These are phyloP conservation scores for Friedmanniomyces simplex DNA, from an alignment of 495 filamentous ascomycete genomes.

Conservation along the genomic window DNA sequence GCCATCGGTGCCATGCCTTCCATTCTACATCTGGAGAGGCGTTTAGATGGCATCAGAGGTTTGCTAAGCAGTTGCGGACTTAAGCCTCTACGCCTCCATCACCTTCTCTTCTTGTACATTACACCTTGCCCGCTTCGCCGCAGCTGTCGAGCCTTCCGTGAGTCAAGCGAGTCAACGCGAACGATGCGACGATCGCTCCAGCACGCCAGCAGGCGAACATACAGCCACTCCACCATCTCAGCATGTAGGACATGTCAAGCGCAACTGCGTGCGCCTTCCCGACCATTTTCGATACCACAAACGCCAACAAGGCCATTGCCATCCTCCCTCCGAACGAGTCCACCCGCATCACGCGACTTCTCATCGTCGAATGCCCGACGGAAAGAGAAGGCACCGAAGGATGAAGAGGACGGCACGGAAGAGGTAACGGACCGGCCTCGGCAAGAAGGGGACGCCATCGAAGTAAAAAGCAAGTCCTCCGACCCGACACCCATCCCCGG, in stretches of 20 bases:
- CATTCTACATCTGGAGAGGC: too few species aligned
- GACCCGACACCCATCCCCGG: conserved; percentile 33
- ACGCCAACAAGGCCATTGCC: neutral
- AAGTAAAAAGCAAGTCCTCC: conserved; percentile 36
- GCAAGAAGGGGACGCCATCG: conserved; percentile 25
- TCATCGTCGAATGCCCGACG: conserved; percentile 27
- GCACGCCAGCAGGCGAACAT: conserved; percentile 5
- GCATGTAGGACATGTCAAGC: conserved; percentile 15
- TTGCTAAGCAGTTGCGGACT: neutral
- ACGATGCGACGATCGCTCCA: conserved; percentile 4
- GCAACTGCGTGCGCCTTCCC: conserved; percentile 6
- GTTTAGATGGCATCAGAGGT: neutral
- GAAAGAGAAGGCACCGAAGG: conserved; percentile 30
- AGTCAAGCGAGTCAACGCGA: neutral
- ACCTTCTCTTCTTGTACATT: neutral
- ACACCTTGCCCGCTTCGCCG: too few species aligned
- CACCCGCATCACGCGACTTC: conserved; percentile 26
- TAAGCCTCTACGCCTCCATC: neutral
- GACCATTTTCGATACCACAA: neutral
- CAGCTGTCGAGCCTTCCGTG: too few species aligned
- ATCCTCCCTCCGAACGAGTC: neutral
- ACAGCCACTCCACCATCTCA: neutral
- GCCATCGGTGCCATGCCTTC: too few species aligned
- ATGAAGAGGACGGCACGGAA: conserved; percentile 40
- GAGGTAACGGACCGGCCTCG: conserved; percentile 35